phyloP scores from a whole-genome alignment of 352 stramenopile species.

The Albugo candida region DNA sequence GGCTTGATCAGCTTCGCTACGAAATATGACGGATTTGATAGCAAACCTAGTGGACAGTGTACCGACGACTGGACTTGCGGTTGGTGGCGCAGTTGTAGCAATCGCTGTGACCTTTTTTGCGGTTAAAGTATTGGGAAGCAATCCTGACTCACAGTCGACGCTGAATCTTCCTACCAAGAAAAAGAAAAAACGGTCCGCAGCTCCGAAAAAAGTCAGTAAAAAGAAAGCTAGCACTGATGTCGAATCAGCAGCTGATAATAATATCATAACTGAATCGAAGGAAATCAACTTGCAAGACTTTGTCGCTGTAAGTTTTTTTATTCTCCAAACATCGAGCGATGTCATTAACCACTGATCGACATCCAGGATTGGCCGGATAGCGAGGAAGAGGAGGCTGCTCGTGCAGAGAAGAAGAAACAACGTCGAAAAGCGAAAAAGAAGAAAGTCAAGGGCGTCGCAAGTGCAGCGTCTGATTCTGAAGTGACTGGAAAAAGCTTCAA shows the following conservation, averaged over 20 bases:
- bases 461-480: slow-evolving; percentile 14
- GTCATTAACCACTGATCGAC: neutral
- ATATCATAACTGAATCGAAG: neutral
- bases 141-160: slow-evolving; percentile 14
- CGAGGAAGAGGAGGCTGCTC: slow-evolving; percentile 57
- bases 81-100: slow-evolving; percentile 43
- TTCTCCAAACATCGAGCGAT: neutral
- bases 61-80: slow-evolving; percentile 32
- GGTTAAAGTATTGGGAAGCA: slow-evolving; percentile 33
- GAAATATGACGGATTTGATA: slow-evolving; percentile 14
- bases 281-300: slow-evolving; percentile 2
- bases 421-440: slow-evolving; percentile 75
- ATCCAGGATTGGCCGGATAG: slow-evolving; percentile 44
- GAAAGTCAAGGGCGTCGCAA: slow-evolving; percentile 32
- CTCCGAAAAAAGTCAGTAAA: neutral
- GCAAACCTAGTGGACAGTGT: slow-evolving; percentile 41
- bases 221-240: neutral
- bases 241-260: neutral
- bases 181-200: neutral
- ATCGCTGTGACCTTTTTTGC: slow-evolving; percentile 46
- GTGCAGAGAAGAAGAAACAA: slow-evolving; percentile 55
- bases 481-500: slow-evolving; percentile 30
- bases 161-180: slow-evolving; percentile 34
- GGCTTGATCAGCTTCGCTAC: too few relatives aligned
- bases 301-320: neutral